Base-by-base conservation (phyloP, 2,329 filamentous ascomycete genomes). In the Fusarium sambucinum region DNA sequence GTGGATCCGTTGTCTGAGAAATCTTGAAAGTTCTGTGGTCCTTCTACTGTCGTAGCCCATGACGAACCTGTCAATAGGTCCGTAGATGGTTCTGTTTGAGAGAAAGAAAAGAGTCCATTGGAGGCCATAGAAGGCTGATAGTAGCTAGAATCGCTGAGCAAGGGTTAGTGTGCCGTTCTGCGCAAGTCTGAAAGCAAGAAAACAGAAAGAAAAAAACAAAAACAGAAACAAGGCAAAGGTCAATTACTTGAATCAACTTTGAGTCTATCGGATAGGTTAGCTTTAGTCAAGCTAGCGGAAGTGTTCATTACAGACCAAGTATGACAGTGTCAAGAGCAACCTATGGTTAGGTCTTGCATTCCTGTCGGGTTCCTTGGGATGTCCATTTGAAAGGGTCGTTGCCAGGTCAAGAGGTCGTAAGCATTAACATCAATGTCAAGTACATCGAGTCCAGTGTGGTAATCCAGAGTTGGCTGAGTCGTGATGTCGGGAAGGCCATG, bases 1-100 rank as follows among this genome's bases (percentile, higher is more conserved):
- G 79, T 78, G 68, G 83, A 83, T 80, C 81, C 83, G 75, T 81
- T 79, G 73, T 85, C 83, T 75, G 82, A 79, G 76, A 82, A 84
- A 70, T 84, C 82, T 77, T 81, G 81, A 77, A 87, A 86, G 84
- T 85, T 86, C 83, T 87, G 86, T 85, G 84, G 74, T 75, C 85
- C 85, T 84, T 88, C 86, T 81, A 80, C 80, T 81, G 84, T 79
- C 76, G 83, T 76, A 73, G 83, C 85, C 86, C 86, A 88, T 75
- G 84, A 80, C 76, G 84, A 81, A 80, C 84, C 82, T 73, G 78
- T 78, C 63, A 86, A 80, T 77, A 85, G 82, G 82, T 86, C 85
- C 76, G 83, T 73, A 77, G 84, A 80, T 82, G 85, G 84, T 85
- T 84, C 86, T 84, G 85, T 85, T 76, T 87, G 85, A 83, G 83